phyloP scores from a whole-genome alignment of 2,329 filamentous ascomycete genomes.

The Apiospora koreana region DNA sequence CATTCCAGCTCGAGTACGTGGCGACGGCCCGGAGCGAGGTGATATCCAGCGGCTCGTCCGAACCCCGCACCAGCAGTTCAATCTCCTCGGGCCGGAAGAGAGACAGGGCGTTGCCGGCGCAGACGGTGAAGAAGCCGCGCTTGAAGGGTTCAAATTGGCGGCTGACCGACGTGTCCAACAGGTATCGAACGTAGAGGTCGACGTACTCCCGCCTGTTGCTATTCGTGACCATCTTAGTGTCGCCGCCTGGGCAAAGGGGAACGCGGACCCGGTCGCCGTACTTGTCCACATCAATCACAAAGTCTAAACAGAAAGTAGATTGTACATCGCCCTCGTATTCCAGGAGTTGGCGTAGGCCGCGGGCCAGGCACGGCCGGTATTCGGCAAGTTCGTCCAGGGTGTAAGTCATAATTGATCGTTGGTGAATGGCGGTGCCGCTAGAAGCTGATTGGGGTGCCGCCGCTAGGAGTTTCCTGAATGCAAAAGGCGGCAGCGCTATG shows the following conservation, averaged over 20 bases:
- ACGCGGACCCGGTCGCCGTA: constrained; percentile 70
- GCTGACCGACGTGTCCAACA: constrained; percentile 75
- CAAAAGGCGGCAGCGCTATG: constrained; percentile 83
- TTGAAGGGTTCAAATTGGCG: constrained; percentile 94
- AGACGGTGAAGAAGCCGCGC: constrained; percentile 89
- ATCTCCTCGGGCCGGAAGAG: constrained; percentile 91
- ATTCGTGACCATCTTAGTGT: constrained; percentile 77
- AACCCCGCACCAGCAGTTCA: constrained; percentile 81
- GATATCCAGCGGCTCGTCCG: constrained; percentile 81
- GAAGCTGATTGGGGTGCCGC: constrained; percentile 66
- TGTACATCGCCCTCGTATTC: constrained; percentile 86
- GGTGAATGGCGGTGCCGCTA: constrained; percentile 52
- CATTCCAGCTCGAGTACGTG: constrained; percentile 76
- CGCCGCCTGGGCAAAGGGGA: constrained; percentile 74
- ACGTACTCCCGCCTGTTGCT: constrained; percentile 83
- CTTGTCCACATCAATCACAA: constrained; percentile 73
- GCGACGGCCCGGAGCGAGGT: constrained; percentile 74
- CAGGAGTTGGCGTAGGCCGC: constrained; percentile 73
- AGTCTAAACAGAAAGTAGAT: constrained; percentile 77
- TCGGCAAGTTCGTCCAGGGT: constrained; percentile 82
- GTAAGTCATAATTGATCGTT: constrained; percentile 67
- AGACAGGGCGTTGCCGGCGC: constrained; percentile 82
- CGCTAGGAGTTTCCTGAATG: constrained; percentile 83
- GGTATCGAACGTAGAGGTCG: constrained; percentile 76
- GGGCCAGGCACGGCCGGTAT: constrained; percentile 74